Base-by-base conservation (phyloP, 768 basidiomycete genomes). In the Boletales sp. region DNA sequence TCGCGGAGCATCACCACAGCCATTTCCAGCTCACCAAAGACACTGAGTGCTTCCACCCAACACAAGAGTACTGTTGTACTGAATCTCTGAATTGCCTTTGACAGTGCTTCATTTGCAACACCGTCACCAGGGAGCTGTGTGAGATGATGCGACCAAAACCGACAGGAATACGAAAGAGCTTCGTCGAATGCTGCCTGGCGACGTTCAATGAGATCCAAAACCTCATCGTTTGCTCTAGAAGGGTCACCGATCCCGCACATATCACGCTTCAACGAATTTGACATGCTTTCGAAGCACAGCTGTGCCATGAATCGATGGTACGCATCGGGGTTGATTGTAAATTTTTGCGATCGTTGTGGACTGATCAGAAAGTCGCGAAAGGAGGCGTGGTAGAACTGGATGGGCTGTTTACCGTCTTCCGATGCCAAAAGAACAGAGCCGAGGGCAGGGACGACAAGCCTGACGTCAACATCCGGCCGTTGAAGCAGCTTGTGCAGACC, bases 341-440 rank as follows among this genome's bases (percentile, higher is more conserved):
- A 61, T 13, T 53, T 51, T 15, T 40, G 41, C 2, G 60, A 61
- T 12, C 60, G 60, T 31, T 58, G 53, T 5, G 53, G 54, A 14
- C 35, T 44, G 45, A 48, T 37, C 40, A 61, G 18, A 30, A 61
- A 61, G 14, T 61, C 60, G 8, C 59, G 59, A 28, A 61, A 61
- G 4, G 60, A 61, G 0, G 59, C 48, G 18, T 61, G 60, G 11
- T 56, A 61, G 25, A 61, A 61, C 11, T 60, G 59, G 10, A 61
- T 53, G 2, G 59, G 49, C 14, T 53, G 59, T 37, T 46, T 44
- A 31, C 56, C 49, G n/a, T 61, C 56, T 21, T 61, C 56, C 3
- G 59, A 61, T 5, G 53, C 47, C 2, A 61, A 50, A 12, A 61
- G 51, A 5, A 61, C 57, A 0, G 59, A 61, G 2, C 44, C 44